These are phyloP conservation scores for Rhododendron molle DNA, from an alignment of 148 eudicot species.

Conservation along the genomic window DNA sequence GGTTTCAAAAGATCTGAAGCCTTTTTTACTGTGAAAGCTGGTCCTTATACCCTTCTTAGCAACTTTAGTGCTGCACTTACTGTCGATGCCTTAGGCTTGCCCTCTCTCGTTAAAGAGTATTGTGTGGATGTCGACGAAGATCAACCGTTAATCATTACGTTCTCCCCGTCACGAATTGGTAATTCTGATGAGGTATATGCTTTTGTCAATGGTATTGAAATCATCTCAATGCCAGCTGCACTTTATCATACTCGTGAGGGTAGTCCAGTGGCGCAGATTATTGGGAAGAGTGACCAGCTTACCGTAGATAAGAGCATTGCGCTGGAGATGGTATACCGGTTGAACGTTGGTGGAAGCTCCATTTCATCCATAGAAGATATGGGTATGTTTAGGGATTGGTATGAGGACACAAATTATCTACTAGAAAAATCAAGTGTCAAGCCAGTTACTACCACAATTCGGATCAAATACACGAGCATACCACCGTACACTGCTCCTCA, in stretches of 20 bases:
- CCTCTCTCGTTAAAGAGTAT: conserved; percentile 16
- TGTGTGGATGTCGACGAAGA: conserved; percentile 13
- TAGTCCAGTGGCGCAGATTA: background rate
- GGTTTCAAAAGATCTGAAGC: too few relatives aligned
- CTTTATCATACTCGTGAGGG: conserved; percentile 24
- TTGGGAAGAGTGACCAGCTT: conserved; percentile 14
- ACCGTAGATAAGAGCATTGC: conserved; percentile 15
- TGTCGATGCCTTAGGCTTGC: background rate
- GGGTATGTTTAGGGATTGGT: conserved; percentile 27
- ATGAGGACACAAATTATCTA: conserved; percentile 4
- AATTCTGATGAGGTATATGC: conserved; percentile 16
- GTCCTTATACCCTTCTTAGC: background rate
- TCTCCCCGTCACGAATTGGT: conserved; percentile 18
- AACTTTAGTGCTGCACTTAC: background rate
- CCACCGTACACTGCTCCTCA: conserved; percentile 27
- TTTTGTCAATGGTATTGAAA: conserved; percentile 48
- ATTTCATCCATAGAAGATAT: conserved; percentile 9
- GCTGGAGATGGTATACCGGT: conserved; percentile 29
- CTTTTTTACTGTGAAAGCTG: too few relatives aligned
- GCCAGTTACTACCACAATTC: background rate
- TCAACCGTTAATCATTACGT: conserved; percentile 18
- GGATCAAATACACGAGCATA: conserved; percentile 8
- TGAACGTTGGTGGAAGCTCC: conserved; percentile 23
- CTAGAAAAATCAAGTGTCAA: background rate
- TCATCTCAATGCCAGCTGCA: conserved; percentile 30